Conservation (phyloP, 2,329 filamentous ascomycete species). For the Pezicula carpinea region DNA sequence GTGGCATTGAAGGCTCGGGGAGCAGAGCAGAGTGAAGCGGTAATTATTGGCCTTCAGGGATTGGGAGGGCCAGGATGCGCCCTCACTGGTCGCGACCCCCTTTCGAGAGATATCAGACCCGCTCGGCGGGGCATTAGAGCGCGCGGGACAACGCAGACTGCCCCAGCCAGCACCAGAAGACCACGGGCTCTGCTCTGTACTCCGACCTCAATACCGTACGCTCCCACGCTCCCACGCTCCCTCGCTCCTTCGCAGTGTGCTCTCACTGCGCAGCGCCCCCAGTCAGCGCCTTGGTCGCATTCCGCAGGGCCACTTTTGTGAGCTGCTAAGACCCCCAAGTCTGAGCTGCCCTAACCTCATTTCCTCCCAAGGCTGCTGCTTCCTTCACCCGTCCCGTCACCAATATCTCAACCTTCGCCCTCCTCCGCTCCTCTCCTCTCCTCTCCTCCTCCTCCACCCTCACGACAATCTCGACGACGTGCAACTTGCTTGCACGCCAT, state of each 20-base stretch:
- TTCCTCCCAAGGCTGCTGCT: background rate
- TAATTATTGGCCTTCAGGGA: too few species aligned
- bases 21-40: too few species aligned
- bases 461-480: slow-evolving; percentile 10
- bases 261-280: background rate
- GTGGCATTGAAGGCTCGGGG: too few species aligned
- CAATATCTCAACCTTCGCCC: slow-evolving; percentile 2
- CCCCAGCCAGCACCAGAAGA: too few species aligned
- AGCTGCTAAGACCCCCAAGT: background rate
- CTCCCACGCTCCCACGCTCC: background rate
- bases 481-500: slow-evolving; percentile 16
- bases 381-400: background rate
- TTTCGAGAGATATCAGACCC: too few species aligned
- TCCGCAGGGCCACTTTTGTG: background rate
- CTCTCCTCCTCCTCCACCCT: slow-evolving; percentile 5
- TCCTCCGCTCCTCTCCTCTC: slow-evolving; percentile 2
- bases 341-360: background rate
- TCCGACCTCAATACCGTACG: too few species aligned
- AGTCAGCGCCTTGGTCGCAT: background rate
- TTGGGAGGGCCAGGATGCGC: too few species aligned
- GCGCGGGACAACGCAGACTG: too few species aligned
- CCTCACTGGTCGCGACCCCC: too few species aligned
- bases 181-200: too few species aligned
- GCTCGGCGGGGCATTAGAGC: too few species aligned
- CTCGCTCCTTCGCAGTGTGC: background rate